Conservation (phyloP, 2,329 filamentous ascomycete species). For the Aspergillus cejpii region DNA sequence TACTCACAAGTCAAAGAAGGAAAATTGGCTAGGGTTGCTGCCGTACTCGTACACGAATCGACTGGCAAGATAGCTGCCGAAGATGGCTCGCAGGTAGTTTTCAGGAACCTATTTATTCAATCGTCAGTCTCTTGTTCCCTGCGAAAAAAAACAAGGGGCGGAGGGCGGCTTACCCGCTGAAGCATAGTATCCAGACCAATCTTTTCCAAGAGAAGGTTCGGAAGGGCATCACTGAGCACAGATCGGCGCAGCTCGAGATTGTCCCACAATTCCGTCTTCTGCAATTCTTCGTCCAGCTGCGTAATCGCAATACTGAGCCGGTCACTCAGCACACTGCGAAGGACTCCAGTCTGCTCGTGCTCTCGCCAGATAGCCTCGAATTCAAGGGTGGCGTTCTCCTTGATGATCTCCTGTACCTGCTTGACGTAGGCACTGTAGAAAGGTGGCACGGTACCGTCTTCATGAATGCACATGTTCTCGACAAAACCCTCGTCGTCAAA, state of each 20-base stretch:
- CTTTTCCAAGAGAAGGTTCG: conserved; percentile 74
- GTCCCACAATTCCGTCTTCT: conserved; percentile 86
- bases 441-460: conserved; percentile 69
- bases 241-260: conserved; percentile 69
- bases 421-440: conserved; percentile 95
- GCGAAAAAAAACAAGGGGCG: too few species aligned
- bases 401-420: conserved; percentile 83
- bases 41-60: conserved; percentile 96
- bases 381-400: conserved; percentile 83
- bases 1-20: conserved; percentile 95
- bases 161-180: conserved; percentile 54
- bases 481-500: conserved; percentile 87
- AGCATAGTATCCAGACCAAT: conserved; percentile 87
- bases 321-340: conserved; percentile 84
- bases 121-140: conserved; percentile 20
- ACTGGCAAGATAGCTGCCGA: conserved; percentile 89
- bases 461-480: conserved; percentile 83
- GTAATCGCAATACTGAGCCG: conserved; percentile 88
- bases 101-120: conserved; percentile 63
- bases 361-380: conserved; percentile 99
- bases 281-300: conserved; percentile 91
- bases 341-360: conserved; percentile 69
- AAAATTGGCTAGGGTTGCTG: conserved; percentile 87
- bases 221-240: conserved; percentile 78
- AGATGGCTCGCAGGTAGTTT: conserved; percentile 87